These are phyloP conservation scores for Amoebophrya sp. DNA, from an alignment of 169 alveolate genomes.

Conservation along the genomic window DNA sequence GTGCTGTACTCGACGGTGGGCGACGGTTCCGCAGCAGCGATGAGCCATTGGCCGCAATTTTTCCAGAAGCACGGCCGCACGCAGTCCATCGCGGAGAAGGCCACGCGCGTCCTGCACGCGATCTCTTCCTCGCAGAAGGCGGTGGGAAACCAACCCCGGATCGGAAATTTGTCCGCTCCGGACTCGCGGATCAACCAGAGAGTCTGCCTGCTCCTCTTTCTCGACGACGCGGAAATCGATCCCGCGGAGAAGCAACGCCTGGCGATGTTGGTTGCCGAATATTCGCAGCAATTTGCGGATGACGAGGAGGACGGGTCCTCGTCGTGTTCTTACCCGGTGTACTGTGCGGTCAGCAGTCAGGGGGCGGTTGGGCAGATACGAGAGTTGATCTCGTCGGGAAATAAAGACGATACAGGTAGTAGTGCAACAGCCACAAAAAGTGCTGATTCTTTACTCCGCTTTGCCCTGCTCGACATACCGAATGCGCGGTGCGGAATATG, in stretches of 20 bases:
- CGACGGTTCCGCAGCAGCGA: background rate
- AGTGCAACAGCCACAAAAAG: background rate
- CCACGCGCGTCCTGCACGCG: background rate
- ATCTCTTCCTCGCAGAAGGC: background rate
- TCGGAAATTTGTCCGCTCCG: background rate
- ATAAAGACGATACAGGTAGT: too few species aligned
- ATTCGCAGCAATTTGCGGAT: too few species aligned
- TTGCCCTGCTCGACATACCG: background rate
- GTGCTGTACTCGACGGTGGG: background rate
- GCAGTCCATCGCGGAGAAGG: background rate
- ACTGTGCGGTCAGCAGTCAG: background rate
- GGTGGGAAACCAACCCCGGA: background rate
- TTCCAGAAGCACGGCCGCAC: background rate
- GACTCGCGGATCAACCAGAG: background rate
- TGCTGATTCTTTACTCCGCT: background rate
- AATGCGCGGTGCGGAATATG: background rate
- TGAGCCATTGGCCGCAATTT: background rate
- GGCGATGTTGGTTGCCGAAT: background rate
- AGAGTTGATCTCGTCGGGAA: background rate
- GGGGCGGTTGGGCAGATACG: background rate
- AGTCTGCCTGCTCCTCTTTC: background rate
- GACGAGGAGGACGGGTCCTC: too few species aligned
- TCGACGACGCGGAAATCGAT: background rate
- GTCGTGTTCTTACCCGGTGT: background rate
- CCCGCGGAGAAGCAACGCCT: background rate